A percentile compares a stretch with the other conserved stretches of the same genome.
Evolutionary conservation across 2,329 filamentous ascomycete genomes (phyloP).

Genomic region (Exophiala sp.): DNA sequence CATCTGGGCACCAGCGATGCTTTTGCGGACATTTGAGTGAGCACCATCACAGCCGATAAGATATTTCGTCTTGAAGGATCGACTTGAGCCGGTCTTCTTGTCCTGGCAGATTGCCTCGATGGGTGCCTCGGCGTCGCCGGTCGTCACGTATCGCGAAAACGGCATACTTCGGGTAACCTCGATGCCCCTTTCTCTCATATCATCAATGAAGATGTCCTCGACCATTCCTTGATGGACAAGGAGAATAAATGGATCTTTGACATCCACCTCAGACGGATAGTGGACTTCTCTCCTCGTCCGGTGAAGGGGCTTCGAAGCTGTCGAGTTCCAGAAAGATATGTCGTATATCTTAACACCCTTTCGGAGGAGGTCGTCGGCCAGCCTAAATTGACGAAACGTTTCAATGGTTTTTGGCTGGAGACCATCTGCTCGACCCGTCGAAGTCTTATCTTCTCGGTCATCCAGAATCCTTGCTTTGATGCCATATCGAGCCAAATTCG

Average conservation of each 20-base stretch:
- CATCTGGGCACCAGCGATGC: constrained; percentile 52
- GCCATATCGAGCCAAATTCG: constrained; percentile 61
- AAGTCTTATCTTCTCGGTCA: constrained; percentile 64
- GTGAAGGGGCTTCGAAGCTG: constrained; percentile 50
- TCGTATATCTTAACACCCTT: constrained; percentile 69
- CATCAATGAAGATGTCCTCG: constrained; percentile 66
- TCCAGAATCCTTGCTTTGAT: constrained; percentile 65
- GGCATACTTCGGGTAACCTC: constrained; percentile 62
- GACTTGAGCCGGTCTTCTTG: constrained; percentile 35
- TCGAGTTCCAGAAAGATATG: constrained; percentile 63
- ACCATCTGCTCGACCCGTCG: constrained; percentile 67
- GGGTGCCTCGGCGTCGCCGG: constrained; percentile 35
- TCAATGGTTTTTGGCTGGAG: constrained; percentile 76
- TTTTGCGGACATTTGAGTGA: constrained; percentile 65
- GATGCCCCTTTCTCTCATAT: constrained; percentile 62
- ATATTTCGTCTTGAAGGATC: constrained; percentile 57
- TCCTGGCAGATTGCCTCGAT: constrained; percentile 44
- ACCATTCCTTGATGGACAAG: constrained; percentile 71
- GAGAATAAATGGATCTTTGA: constrained; percentile 53
- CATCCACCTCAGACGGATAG: constrained; percentile 54
- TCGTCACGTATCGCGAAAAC: constrained; percentile 56
- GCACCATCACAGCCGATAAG: constrained; percentile 71
- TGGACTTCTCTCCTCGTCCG: constrained; percentile 65
- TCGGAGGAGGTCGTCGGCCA: constrained; percentile 66
- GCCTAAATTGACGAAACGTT: constrained; percentile 67